A percentile compares a stretch with the other conserved stretches of the same genome.
Evolutionary conservation across 2,329 filamentous ascomycete genomes (phyloP).

Genomic region (Sclerotinia nivalis): DNA sequence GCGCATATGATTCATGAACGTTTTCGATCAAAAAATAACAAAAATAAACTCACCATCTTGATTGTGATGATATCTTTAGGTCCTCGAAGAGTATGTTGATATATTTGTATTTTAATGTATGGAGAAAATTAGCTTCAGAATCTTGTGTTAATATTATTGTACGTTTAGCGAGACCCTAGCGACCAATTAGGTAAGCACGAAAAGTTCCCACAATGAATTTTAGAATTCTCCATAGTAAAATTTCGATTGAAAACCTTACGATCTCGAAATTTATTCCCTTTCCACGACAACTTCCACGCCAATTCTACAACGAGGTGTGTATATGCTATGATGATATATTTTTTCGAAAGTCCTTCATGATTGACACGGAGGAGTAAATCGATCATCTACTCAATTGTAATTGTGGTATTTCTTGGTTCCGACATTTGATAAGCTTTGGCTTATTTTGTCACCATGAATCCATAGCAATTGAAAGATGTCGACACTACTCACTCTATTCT

Average conservation of each 20-base stretch:
- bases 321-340: slow-evolving; percentile 25
- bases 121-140: slow-evolving; percentile 23
- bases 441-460: slow-evolving; percentile 14
- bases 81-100: slow-evolving; percentile 39
- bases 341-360: slow-evolving; percentile 40
- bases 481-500: slow-evolving; percentile 66
- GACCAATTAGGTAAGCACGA: slow-evolving; percentile 22
- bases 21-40: neutral
- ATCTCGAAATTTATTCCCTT: slow-evolving; percentile 1
- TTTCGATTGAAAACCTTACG: neutral
- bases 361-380: slow-evolving; percentile 55
- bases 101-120: slow-evolving; percentile 26
- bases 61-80: slow-evolving; percentile 35
- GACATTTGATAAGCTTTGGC: slow-evolving; percentile 1
- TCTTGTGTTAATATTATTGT: slow-evolving; percentile 22
- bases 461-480: slow-evolving; percentile 39
- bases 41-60: slow-evolving; percentile 28
- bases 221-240: slow-evolving; percentile 14
- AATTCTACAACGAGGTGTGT: slow-evolving; percentile 39
- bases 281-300: slow-evolving; percentile 17
- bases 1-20: slow-evolving; percentile 1
- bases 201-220: slow-evolving; percentile 24
- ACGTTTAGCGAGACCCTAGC: slow-evolving; percentile 21
- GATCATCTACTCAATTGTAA: slow-evolving; percentile 40
- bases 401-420: slow-evolving; percentile 6